These are phyloP conservation scores for Chamaenerion angustifolium DNA, from an alignment of 345 rosid genomes.

Conservation along the genomic window DNA sequence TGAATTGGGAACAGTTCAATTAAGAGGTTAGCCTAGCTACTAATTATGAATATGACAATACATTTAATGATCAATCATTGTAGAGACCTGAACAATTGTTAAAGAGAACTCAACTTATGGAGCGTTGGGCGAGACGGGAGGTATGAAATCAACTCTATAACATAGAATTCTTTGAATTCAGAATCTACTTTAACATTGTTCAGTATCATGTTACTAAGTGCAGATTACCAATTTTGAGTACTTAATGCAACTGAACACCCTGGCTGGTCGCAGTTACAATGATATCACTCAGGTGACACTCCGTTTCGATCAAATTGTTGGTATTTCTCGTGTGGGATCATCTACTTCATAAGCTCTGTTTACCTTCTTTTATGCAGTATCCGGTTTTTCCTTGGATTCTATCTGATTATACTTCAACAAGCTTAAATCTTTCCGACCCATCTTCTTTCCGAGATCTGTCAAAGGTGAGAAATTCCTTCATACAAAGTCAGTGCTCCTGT, in stretches of 20 bases:
- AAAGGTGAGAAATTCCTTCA: constrained; percentile 46
- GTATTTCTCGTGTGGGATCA: background rate
- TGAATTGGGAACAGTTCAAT: background rate
- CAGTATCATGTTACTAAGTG: constrained; percentile 12
- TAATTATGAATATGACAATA: too few relatives aligned
- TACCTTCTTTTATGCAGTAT: constrained; percentile 44
- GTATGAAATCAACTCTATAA: constrained; percentile 21
- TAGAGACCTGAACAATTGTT: constrained; percentile 97
- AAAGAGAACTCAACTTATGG: constrained; percentile 89
- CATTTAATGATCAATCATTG: constrained; percentile 1
- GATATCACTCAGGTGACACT: constrained; percentile 87
- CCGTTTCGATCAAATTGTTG: background rate
- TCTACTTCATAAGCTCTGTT: constrained; percentile 8
- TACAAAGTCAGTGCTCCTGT: background rate
- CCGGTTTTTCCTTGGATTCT: constrained; percentile 99
- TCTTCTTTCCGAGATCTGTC: constrained; percentile 89
- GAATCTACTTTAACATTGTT: background rate
- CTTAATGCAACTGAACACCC: constrained; percentile 85
- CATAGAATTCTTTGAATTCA: background rate
- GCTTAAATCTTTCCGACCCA: constrained; percentile 70
- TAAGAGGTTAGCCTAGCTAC: too few relatives aligned
- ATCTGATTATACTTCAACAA: constrained; percentile 66
- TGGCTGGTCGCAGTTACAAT: constrained; percentile 98
- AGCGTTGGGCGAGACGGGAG: constrained; percentile 99
- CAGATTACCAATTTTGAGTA: constrained; percentile 99